A percentile compares a stretch with the other conserved stretches of the same genome.
These are phyloP conservation scores for Geotrichum citri-aurantii DNA, from an alignment of 1,139 yeast genomes.

Conservation along the genomic window DNA sequence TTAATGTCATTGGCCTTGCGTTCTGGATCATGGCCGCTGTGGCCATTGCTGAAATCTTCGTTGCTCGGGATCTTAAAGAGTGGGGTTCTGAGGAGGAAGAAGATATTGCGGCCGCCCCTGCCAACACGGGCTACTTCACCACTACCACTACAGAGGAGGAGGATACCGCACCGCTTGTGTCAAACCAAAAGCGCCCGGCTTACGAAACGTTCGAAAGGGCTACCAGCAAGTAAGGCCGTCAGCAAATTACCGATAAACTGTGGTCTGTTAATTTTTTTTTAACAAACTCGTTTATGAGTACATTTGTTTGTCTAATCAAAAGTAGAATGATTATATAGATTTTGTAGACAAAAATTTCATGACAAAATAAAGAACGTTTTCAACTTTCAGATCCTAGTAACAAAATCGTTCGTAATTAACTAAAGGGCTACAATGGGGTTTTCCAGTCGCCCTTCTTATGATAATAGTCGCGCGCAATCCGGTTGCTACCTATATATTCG, in stretches of 20 bases:
- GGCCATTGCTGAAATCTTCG: slow-evolving; percentile 24
- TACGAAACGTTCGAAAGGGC: not conserved
- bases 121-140: not conserved
- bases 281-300: not conserved
- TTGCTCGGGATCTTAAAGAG: slow-evolving; percentile 27
- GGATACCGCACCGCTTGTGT: not conserved
- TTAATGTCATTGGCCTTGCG: slow-evolving; percentile 44
- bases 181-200: not conserved
- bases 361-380: too few relatives aligned
- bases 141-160: not conserved
- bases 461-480: slow-evolving; percentile 8
- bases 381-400: not conserved
- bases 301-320: not conserved
- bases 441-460: not conserved
- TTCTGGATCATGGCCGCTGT: slow-evolving; percentile 46
- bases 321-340: too few relatives aligned
- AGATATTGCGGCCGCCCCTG: not conserved
- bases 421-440: not conserved
- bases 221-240: not conserved
- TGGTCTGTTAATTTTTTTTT: not conserved
- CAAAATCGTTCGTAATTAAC: not conserved
- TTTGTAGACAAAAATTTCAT: too few relatives aligned
- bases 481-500: slow-evolving; percentile 11
- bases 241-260: too few relatives aligned
- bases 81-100: slow-evolving; percentile 26